These are phyloP conservation scores for Microthlaspi erraticum DNA, from an alignment of 345 rosid genomes.

Conservation along the genomic window DNA sequence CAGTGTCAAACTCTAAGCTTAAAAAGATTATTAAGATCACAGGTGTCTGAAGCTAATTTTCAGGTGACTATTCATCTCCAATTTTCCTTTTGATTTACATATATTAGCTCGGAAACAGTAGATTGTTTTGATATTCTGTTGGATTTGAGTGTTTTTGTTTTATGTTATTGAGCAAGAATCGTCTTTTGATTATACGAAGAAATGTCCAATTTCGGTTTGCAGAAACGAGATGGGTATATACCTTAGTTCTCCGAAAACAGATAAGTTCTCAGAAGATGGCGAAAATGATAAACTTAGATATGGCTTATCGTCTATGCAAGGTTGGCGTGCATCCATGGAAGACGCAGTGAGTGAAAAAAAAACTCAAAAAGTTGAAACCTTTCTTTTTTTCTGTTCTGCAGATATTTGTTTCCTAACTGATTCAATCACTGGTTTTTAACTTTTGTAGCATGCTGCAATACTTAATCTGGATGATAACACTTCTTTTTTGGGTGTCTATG, in stretches of 20 bases:
- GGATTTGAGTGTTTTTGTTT: too few relatives aligned
- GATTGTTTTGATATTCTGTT: neutral
- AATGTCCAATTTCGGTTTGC: constrained; percentile 5
- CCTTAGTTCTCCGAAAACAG: constrained; percentile 95
- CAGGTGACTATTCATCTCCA: neutral
- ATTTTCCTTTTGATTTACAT: neutral
- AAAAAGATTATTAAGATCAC: constrained; percentile 20
- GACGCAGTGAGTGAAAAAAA: constrained; percentile 83
- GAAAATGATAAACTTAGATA: constrained; percentile 75
- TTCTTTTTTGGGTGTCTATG: constrained; percentile 96
- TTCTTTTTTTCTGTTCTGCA: neutral
- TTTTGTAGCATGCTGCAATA: constrained; percentile 81
- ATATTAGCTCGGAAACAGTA: neutral
- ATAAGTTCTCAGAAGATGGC: constrained; percentile 88
- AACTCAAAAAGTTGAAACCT: constrained; percentile 24
- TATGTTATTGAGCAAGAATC: neutral
- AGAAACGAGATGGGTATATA: constrained; percentile 83
- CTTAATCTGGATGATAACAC: constrained; percentile 79
- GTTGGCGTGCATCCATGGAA: constrained; percentile 99
- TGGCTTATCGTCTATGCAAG: constrained; percentile 98
- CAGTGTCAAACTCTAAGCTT: neutral
- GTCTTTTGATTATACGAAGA: neutral
- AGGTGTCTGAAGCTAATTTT: constrained; percentile 1
- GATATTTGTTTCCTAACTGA: neutral
- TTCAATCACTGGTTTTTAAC: constrained; percentile 15